Conservation (phyloP, 805 yeast genomes). For the Cyberlindnera xishuangbannaensis region DNA sequence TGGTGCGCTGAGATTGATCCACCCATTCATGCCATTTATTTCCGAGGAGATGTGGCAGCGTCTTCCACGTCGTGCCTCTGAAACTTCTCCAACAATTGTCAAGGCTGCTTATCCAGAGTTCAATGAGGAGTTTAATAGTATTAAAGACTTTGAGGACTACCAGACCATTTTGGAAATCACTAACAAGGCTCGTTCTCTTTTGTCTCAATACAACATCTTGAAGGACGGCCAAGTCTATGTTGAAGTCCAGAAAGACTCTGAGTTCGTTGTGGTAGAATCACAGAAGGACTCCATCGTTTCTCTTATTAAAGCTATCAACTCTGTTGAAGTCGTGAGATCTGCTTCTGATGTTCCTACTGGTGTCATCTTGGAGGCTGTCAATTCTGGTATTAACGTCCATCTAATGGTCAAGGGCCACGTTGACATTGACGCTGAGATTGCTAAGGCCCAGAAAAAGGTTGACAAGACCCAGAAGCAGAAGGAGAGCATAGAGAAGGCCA, state of each 20-base stretch:
- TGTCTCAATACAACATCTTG: constrained; percentile 83
- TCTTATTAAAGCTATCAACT: constrained; percentile 84
- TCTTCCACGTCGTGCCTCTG: constrained; percentile 79
- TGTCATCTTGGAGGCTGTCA: constrained; percentile 79
- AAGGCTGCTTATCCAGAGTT: constrained; percentile 76
- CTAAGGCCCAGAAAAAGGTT: constrained; percentile 75
- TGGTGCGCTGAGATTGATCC: constrained; percentile 84
- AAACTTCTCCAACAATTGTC: constrained; percentile 63
- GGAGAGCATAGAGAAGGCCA: constrained; percentile 62
- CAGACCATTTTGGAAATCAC: constrained; percentile 81
- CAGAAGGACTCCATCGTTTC: constrained; percentile 88
- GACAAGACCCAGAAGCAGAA: constrained; percentile 55
- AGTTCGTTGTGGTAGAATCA: constrained; percentile 47
- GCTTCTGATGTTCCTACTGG: constrained; percentile 73
- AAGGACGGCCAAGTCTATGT: constrained; percentile 85
- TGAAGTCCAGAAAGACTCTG: constrained; percentile 51
- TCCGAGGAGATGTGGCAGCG: constrained; percentile 99
- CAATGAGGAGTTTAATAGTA: constrained; percentile 54
- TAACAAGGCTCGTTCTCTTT: constrained; percentile 84
- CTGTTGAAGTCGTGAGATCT: constrained; percentile 56
- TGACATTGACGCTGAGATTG: constrained; percentile 86
- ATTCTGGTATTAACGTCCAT: constrained; percentile 79
- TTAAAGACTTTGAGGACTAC: constrained; percentile 65
- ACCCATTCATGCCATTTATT: constrained; percentile 97
- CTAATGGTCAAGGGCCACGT: constrained; percentile 91